Evolutionary conservation across 345 rosid species (phyloP).

Genomic region (Hibiscus mutabilis): DNA sequence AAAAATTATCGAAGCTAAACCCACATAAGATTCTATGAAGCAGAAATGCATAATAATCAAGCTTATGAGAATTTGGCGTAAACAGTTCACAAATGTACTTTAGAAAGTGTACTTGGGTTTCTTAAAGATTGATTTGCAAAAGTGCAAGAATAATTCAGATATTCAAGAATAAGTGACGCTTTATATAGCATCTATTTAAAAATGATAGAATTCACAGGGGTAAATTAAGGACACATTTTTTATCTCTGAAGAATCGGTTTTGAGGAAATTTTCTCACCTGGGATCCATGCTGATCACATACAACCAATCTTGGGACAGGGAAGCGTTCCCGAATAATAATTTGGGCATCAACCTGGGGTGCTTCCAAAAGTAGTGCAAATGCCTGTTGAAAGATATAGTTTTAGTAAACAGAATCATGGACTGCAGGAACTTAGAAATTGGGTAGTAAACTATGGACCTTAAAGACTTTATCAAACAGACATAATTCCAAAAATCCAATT

Average conservation of each 20-base stretch:
- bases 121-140: not conserved
- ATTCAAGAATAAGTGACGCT: not conserved
- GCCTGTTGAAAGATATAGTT: slow-evolving; percentile 35
- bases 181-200: not conserved
- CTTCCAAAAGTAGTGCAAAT: slow-evolving; percentile 78
- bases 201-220: not conserved
- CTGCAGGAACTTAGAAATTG: not conserved
- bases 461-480: not conserved
- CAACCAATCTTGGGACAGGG: slow-evolving; percentile 94
- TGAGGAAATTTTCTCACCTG: slow-evolving; percentile 48
- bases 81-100: not conserved
- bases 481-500: not conserved
- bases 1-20: not conserved
- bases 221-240: not conserved
- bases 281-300: slow-evolving; percentile 98
- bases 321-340: slow-evolving; percentile 73
- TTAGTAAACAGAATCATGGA: not conserved
- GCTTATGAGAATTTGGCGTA: not conserved
- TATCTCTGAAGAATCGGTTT: not conserved
- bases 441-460: not conserved
- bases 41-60: not conserved
- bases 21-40: not conserved
- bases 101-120: not conserved
- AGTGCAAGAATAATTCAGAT: not conserved
- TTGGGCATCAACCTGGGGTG: slow-evolving; percentile 75